phyloP scores from a whole-genome alignment of 176 grass and related monocot genomes.

The Carex myosuroides region DNA sequence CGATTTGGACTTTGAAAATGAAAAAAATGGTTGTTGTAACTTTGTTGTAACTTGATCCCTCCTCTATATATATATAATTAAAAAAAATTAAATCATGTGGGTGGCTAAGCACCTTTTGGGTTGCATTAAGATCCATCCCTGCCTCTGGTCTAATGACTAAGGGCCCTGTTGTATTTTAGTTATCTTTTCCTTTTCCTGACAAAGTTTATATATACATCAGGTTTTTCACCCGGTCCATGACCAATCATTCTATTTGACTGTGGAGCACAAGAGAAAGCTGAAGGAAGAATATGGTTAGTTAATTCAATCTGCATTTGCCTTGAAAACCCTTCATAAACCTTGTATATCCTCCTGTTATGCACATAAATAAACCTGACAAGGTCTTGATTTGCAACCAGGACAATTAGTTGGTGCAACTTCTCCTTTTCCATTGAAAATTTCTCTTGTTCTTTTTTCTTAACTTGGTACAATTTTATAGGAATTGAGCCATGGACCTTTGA shows the following conservation, averaged over 20 bases:
- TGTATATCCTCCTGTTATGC: neutral
- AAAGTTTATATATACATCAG: constrained; percentile 18
- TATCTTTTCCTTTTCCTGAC: neutral
- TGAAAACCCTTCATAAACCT: neutral
- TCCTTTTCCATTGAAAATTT: neutral
- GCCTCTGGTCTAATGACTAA: neutral
- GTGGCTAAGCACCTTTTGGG: too few relatives aligned
- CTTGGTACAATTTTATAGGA: constrained; percentile 31
- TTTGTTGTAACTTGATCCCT: too few relatives aligned
- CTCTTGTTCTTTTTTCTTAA: neutral
- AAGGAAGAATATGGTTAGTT: constrained; percentile 74
- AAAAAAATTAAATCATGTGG: too few relatives aligned
- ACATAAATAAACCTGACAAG: neutral
- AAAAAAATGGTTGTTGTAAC: too few relatives aligned
- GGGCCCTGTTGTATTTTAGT: neutral
- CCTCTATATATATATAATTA: too few relatives aligned
- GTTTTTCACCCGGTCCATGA: constrained; percentile 72
- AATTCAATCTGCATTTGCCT: neutral
- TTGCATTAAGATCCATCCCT: too few relatives aligned
- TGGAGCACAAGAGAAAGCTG: constrained; percentile 68
- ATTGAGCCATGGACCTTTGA: constrained; percentile 90
- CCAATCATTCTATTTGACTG: constrained; percentile 61
- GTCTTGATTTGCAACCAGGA: neutral
- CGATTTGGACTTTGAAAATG: too few relatives aligned
- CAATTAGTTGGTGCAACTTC: neutral